Conservation (phyloP, 1,139 yeast genomes). For the Geotrichum histeridarum region DNA sequence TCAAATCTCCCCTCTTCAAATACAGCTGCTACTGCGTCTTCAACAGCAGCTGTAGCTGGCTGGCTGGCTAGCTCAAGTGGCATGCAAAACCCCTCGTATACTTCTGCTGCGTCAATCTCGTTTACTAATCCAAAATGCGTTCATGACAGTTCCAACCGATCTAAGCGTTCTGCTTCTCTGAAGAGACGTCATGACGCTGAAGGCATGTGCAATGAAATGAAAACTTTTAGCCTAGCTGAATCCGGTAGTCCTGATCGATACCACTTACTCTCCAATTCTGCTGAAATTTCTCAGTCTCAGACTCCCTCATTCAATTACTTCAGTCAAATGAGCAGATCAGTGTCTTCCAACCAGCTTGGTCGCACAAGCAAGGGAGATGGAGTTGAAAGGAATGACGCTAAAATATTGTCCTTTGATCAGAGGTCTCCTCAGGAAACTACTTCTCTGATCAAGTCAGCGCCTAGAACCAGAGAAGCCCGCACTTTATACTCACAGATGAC, state of each 20-base stretch:
- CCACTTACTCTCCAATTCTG: background rate
- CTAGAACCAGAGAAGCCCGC: constrained; percentile 9
- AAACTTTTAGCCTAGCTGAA: background rate
- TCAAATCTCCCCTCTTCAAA: background rate
- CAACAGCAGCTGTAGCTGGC: background rate
- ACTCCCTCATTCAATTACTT: background rate
- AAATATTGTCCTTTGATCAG: too few species aligned
- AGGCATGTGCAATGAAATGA: background rate
- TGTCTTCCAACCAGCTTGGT: background rate
- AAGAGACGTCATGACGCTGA: background rate
- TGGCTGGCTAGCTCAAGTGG: too few species aligned
- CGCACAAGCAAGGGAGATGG: background rate
- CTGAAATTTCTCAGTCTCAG: background rate
- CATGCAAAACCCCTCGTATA: too few species aligned
- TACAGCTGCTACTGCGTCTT: background rate
- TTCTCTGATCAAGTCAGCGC: background rate
- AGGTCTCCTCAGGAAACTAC: too few species aligned
- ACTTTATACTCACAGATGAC: constrained; percentile 3
- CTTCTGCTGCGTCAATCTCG: background rate
- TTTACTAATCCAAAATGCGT: background rate
- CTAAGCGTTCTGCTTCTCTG: background rate
- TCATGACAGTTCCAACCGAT: background rate
- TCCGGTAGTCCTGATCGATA: background rate
- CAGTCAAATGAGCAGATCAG: background rate
- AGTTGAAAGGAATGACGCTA: background rate